phyloP scores from a whole-genome alignment of 352 stramenopile genomes.

The Phytophthora sp. region DNA sequence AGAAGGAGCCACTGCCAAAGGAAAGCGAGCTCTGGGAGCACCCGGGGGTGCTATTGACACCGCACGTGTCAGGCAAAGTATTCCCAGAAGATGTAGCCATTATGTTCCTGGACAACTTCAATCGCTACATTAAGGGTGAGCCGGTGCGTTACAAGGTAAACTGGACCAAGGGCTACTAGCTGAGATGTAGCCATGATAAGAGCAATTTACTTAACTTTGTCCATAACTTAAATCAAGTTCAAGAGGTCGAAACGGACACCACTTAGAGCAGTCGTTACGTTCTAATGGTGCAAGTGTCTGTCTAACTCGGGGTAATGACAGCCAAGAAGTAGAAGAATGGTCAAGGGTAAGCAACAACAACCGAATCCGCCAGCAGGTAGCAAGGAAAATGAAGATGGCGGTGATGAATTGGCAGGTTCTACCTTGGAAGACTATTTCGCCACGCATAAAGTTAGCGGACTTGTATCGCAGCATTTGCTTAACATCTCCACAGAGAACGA shows the following conservation, averaged over 20 bases:
- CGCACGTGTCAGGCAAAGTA: conserved; percentile 82
- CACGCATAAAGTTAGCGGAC: conserved; percentile 32
- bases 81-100: conserved; percentile 76
- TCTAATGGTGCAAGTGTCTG: conserved; percentile 1
- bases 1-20: conserved; percentile 57
- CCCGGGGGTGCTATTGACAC: conserved; percentile 71
- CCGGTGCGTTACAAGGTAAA: conserved; percentile 56
- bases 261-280: conserved; percentile 16
- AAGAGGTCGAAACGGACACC: conserved; percentile 15
- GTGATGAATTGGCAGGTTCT: conserved; percentile 28
- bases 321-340: conserved; percentile 19
- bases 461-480: conserved; percentile 67
- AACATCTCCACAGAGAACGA: conserved; percentile 53
- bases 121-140: conserved; percentile 46
- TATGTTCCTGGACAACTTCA: conserved; percentile 74
- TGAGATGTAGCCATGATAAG: neutral
- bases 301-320: neutral
- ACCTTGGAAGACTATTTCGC: conserved; percentile 48
- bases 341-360: conserved; percentile 32
- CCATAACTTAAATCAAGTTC: neutral
- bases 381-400: conserved; percentile 8
- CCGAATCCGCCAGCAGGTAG: conserved; percentile 16
- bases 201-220: neutral
- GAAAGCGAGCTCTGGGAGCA: conserved; percentile 72
- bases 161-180: conserved; percentile 61